Base-by-base conservation (phyloP, 768 basidiomycete genomes). In the Leucocoprinus leucothites region DNA sequence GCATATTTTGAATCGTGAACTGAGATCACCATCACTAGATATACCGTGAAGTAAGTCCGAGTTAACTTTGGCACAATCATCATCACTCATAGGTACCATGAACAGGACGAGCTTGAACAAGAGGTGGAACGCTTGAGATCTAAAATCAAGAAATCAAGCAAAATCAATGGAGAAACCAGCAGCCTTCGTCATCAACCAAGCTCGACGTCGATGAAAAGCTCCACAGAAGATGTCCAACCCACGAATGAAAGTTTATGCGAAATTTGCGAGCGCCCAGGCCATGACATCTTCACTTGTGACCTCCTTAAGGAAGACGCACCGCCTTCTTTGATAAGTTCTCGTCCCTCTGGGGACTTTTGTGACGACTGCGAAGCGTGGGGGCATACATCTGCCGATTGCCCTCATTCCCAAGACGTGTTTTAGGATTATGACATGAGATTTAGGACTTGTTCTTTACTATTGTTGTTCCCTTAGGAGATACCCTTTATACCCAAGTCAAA, bases 361-460 rank as follows among this genome's bases (percentile, higher is more conserved):
- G 87, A 86, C 51, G 91, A 94, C 60, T 94, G 93, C 65, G 93
- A 94, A 72, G 81, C 81, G 55, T 77, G 80, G 49, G 92, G 91
- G 7, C 92, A 94, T 67, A 64, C 76, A 35, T 82, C 91, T 4
- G 80, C 79, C 34, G 81, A 92, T 58, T 95, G 93, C 64, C 91
- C 91, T 38, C 84, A 92, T 67, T 91, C 91, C 9, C 69, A 86
- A 68, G 93, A 95, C 70, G 88, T 94, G 55, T 95, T 94, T 72
- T 94, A 71, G 61, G 57, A 45, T 42, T 36, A 56, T 57, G 38
- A 53, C 51, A 18, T 34, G 26, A 18, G 25, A 40, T 44, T 14
- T 56, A 64, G 63, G 50, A 64, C 67, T 21, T 60, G 72, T n/a
- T 71, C 26, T 38, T 40, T 47, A 6, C n/a, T 50, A n/a, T 42